Percentiles rank a stretch among this genome's conserved stretches.
These are phyloP conservation scores for Aureobasidium sp. DNA, from an alignment of 2,329 filamentous ascomycete genomes.

Conservation along the genomic window DNA sequence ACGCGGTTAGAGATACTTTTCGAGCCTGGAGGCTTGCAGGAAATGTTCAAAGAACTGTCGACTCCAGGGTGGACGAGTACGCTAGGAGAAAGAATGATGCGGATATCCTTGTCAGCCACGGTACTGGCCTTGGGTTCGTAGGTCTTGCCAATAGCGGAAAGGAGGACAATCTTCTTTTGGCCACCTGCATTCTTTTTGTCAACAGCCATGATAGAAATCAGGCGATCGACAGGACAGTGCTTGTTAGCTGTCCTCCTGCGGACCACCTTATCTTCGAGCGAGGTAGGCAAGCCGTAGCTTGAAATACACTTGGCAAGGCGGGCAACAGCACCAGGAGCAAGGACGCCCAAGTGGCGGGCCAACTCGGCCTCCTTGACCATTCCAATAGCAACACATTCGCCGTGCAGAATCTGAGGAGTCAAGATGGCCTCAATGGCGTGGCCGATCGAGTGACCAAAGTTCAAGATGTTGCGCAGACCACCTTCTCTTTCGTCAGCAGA, in stretches of 20 bases:
- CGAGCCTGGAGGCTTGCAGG: constrained; percentile 83
- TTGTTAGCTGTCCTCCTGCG: constrained; percentile 78
- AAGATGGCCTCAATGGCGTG: constrained; percentile 94
- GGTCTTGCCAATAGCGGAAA: constrained; percentile 83
- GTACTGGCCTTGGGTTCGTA: constrained; percentile 81
- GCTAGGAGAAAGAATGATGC: constrained; percentile 73
- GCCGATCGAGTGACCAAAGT: constrained; percentile 96
- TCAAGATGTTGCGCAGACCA: constrained; percentile 85
- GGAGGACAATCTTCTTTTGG: constrained; percentile 91
- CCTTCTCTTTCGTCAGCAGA: constrained; percentile 92
- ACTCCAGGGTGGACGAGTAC: constrained; percentile 68
- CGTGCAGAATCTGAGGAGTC: constrained; percentile 90
- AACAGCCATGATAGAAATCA: constrained; percentile 90
- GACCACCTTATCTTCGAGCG: constrained; percentile 74
- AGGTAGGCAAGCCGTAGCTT: constrained; percentile 86
- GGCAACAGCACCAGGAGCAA: constrained; percentile 81
- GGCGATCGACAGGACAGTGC: constrained; percentile 73
- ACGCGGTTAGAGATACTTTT: constrained; percentile 98
- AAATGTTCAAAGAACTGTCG: constrained; percentile 56
- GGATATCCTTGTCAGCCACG: constrained; percentile 79
- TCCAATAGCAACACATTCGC: constrained; percentile 91
- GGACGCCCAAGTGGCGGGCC: constrained; percentile 76
- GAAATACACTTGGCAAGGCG: constrained; percentile 86
- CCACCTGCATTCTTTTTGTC: constrained; percentile 97
- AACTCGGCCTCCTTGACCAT: constrained; percentile 98